These are phyloP conservation scores for Ceratobasidium sp. DNA, from an alignment of 1,284 basidiomycete genomes.

Conservation along the genomic window DNA sequence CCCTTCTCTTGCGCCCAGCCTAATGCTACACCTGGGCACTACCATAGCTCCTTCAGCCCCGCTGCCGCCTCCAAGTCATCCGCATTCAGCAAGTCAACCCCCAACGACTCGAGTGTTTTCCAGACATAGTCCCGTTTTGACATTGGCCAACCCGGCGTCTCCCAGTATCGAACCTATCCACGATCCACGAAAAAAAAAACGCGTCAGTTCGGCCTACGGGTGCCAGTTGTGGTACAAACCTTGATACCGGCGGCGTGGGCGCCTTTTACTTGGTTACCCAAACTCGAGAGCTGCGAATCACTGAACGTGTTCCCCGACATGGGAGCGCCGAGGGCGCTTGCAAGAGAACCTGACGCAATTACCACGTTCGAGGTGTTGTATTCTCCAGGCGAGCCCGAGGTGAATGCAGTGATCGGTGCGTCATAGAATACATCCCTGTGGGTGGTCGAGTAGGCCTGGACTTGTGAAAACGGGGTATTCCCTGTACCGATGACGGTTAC, in stretches of 20 bases:
- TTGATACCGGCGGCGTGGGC: slow-evolving; percentile 29
- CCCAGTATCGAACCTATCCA: slow-evolving; percentile 33
- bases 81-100: slow-evolving; percentile 30
- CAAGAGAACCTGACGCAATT: slow-evolving; percentile 32
- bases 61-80: slow-evolving; percentile 28
- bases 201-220: not conserved
- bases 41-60: slow-evolving; percentile 28
- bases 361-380: slow-evolving; percentile 24
- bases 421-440: slow-evolving; percentile 34
- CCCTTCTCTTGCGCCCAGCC: too few species aligned
- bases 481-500: slow-evolving; percentile 28
- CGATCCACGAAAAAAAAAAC: not conserved
- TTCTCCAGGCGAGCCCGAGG: slow-evolving; percentile 4
- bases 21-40: not conserved
- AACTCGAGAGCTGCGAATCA: slow-evolving; percentile 6
- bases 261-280: slow-evolving; percentile 22
- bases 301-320: slow-evolving; percentile 29
- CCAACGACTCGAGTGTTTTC: slow-evolving; percentile 23
- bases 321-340: slow-evolving; percentile 20
- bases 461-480: slow-evolving; percentile 24
- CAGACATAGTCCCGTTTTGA: slow-evolving; percentile 29
- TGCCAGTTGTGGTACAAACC: not conserved
- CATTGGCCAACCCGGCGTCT: slow-evolving; percentile 31
- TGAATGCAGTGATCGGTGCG: slow-evolving; percentile 27
- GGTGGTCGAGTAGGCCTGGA: slow-evolving; percentile 15